A percentile compares a stretch with the other conserved stretches of the same genome.
These are phyloP conservation scores for Fusarium sulawesiense DNA, from an alignment of 2,329 filamentous ascomycete genomes.

Conservation along the genomic window DNA sequence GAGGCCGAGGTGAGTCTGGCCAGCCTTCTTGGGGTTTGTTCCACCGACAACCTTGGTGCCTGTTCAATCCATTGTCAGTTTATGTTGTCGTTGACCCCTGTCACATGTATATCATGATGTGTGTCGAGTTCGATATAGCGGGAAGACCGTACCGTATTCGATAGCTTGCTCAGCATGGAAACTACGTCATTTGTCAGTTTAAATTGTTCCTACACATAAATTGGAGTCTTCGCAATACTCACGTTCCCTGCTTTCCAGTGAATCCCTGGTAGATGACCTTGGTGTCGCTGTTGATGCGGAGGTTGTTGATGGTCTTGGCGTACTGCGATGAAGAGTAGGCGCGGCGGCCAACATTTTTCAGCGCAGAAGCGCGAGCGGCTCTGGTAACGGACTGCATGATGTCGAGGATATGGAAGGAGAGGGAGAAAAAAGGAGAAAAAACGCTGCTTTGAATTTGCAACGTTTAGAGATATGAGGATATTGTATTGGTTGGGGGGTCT, in stretches of 20 bases:
- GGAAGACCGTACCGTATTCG: constrained; percentile 82
- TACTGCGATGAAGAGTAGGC: constrained; percentile 82
- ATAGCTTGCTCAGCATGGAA: constrained; percentile 99
- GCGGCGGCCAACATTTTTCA: constrained; percentile 73
- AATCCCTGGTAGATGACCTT: constrained; percentile 98
- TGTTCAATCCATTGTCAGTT: constrained; percentile 54
- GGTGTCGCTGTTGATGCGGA: constrained; percentile 92
- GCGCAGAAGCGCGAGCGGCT: constrained; percentile 75
- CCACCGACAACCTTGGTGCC: constrained; percentile 98
- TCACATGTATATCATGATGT: constrained; percentile 47
- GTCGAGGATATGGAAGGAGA: constrained; percentile 35
- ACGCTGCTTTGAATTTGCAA: constrained; percentile 27
- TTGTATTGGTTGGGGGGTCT: constrained; percentile 23
- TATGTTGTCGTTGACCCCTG: constrained; percentile 30
- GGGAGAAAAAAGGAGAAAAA: constrained; percentile 14
- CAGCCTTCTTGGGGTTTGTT: constrained; percentile 99
- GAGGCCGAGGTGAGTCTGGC: constrained; percentile 85
- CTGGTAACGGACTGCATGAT: constrained; percentile 89
- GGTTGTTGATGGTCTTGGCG: constrained; percentile 80
- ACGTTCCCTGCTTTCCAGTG: constrained; percentile 97
- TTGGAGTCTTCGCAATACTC: constrained; percentile 54
- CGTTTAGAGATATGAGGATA: constrained; percentile 32
- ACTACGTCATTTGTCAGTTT: constrained; percentile 59
- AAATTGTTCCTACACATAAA: not conserved
- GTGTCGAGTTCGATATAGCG: constrained; percentile 34